Percentiles rank a stretch among this genome's conserved stretches.
phyloP scores from a whole-genome alignment of 805 yeast species.

The Candida qinlingensis region DNA sequence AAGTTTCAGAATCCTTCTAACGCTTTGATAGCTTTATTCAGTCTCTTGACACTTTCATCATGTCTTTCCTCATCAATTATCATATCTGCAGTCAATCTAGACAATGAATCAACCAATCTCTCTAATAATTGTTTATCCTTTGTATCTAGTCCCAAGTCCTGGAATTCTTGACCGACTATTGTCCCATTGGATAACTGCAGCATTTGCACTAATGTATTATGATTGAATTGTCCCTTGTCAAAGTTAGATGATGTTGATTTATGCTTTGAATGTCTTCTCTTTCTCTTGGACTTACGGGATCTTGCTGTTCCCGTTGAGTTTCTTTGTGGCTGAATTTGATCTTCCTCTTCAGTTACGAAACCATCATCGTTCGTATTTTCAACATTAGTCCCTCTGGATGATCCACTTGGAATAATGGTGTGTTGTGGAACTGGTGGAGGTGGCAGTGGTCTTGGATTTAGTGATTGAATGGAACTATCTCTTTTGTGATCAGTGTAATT shows the following conservation, averaged over 20 bases:
- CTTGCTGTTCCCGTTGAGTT: not conserved
- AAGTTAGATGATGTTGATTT: constrained; percentile 6
- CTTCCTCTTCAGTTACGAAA: constrained; percentile 24
- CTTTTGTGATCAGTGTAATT: not conserved
- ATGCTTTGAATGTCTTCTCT: constrained; percentile 3
- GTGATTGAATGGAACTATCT: constrained; percentile 1
- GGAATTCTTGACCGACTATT: constrained; percentile 54
- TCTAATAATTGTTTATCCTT: constrained; percentile 79
- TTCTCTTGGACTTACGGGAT: constrained; percentile 2
- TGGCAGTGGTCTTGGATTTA: constrained; percentile 22
- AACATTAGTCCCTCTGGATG: not conserved
- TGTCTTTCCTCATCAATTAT: constrained; percentile 77
- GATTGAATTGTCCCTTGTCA: constrained; percentile 21
- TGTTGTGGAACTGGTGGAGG: constrained; percentile 27
- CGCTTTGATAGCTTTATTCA: constrained; percentile 78
- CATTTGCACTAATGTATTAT: constrained; percentile 32
- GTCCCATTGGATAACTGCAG: constrained; percentile 37
- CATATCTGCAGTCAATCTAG: constrained; percentile 87
- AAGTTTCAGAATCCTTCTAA: constrained; percentile 65
- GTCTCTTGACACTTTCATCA: constrained; percentile 71
- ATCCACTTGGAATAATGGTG: constrained; percentile 10
- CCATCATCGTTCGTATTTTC: constrained; percentile 16
- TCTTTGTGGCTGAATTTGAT: not conserved
- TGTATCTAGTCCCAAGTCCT: constrained; percentile 62
- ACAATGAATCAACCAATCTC: constrained; percentile 77